Evolutionary conservation across 805 yeast genomes (phyloP).

Genomic region (Monosporozyma aerobia): DNA sequence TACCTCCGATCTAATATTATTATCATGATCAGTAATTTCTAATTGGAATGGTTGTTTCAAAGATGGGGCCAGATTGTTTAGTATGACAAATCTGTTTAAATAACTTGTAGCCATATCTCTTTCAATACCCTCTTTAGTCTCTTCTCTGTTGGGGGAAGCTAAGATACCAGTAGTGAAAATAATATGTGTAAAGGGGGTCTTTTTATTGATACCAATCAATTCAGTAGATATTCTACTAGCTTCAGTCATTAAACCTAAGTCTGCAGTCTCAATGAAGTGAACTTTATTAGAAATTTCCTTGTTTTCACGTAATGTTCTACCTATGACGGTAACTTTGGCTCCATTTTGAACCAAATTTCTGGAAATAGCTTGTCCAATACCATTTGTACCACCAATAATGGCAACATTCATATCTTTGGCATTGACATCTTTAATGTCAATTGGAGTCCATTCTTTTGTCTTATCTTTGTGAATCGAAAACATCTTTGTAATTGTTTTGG

Average conservation of each 20-base stretch:
- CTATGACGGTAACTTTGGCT: constrained; percentile 31
- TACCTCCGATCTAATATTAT: not conserved
- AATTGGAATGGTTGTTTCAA: constrained; percentile 7
- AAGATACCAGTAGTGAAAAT: constrained; percentile 36
- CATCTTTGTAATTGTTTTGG: not conserved
- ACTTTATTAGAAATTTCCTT: constrained; percentile 23
- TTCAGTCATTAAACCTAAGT: constrained; percentile 26
- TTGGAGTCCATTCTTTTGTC: constrained; percentile 1
- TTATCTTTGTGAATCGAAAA: constrained; percentile 4
- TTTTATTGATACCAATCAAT: constrained; percentile 9
- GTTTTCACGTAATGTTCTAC: constrained; percentile 29
- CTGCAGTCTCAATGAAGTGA: constrained; percentile 26
- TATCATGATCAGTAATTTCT: not conserved
- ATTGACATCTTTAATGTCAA: constrained; percentile 1
- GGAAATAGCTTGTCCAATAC: constrained; percentile 32
- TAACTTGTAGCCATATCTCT: constrained; percentile 33
- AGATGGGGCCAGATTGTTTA: constrained; percentile 22
- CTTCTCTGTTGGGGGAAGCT: constrained; percentile 26
- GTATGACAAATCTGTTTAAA: constrained; percentile 29
- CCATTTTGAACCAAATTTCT: constrained; percentile 21
- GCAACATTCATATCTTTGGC: constrained; percentile 13
- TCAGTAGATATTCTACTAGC: constrained; percentile 19
- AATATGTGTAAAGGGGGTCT: constrained; percentile 20
- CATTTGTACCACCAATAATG: constrained; percentile 36
- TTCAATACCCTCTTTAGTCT: constrained; percentile 33